Evolutionary conservation across 2,329 filamentous ascomycete genomes (phyloP).

Genomic region (Microthyrium microscopicum): DNA sequence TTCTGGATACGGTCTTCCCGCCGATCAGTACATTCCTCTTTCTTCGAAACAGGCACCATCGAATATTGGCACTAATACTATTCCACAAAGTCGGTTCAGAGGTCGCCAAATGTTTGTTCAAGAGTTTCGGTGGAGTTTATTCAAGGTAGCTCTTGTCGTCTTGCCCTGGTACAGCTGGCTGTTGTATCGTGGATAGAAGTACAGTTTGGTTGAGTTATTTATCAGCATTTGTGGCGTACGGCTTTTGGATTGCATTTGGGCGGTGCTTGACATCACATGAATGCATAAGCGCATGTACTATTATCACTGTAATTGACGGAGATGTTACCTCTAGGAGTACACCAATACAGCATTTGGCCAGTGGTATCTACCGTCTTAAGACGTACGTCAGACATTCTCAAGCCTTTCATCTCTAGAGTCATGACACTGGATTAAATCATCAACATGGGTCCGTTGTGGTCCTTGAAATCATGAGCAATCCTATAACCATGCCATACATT

Average conservation of each 20-base stretch:
- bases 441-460: no score
- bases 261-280: no score
- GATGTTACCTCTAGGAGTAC: no score
- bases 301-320: no score
- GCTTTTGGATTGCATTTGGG: conserved; percentile 11
- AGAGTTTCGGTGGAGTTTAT: conserved; percentile 46
- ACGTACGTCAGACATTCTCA: no score
- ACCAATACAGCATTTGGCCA: no score
- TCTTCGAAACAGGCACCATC: conserved; percentile 16
- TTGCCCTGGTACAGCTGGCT: conserved; percentile 50
- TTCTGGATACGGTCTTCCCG: conserved; percentile 16
- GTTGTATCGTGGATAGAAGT: conserved; percentile 16
- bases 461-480: conserved; percentile 4
- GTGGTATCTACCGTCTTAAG: no score
- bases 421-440: no score
- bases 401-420: no score
- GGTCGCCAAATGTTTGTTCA: conserved; percentile 31
- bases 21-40: conserved; percentile 9
- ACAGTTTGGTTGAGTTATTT: background rate
- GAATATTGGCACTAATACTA: no score
- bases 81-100: no score
- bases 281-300: no score
- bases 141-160: conserved; percentile 47
- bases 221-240: background rate
- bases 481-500: conserved; percentile 7